These are phyloP conservation scores for Gossypium davidsonii DNA, from an alignment of 441 rosid species.

Conservation along the genomic window DNA sequence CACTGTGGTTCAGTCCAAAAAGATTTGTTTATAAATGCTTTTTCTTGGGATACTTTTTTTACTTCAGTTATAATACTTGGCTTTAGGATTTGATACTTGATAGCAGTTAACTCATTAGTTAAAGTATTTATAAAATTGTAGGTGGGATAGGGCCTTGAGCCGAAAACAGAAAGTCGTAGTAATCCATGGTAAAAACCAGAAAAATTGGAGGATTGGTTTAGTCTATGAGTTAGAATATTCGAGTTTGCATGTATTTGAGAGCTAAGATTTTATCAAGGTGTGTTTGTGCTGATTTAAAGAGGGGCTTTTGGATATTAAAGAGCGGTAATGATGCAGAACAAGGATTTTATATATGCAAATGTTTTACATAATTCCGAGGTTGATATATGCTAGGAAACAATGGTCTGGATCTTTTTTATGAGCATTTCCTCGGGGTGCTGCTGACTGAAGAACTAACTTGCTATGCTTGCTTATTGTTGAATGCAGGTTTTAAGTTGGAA, in stretches of 20 bases:
- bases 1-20: too few species aligned
- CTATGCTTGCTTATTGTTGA: slow-evolving; percentile 3
- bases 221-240: neutral
- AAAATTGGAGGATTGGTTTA: neutral
- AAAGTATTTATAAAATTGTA: neutral
- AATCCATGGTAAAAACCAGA: neutral
- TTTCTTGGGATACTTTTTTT: neutral
- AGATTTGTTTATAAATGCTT: neutral
- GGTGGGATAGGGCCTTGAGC: slow-evolving; percentile 1
- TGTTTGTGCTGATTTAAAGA: neutral
- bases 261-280: neutral
- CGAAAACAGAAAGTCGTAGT: neutral
- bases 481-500: slow-evolving; percentile 80
- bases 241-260: neutral
- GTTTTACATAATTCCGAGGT: neutral
- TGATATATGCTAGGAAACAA: neutral
- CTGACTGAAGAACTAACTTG: neutral
- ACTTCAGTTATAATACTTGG: neutral
- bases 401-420: neutral
- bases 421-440: neutral
- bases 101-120: neutral
- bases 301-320: neutral
- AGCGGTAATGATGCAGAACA: neutral
- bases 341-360: neutral
- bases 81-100: neutral